A percentile compares a stretch with the other conserved stretches of the same genome.
Evolutionary conservation across 495 filamentous ascomycete species (phyloP).

Genomic region (Penicillium angulare): DNA sequence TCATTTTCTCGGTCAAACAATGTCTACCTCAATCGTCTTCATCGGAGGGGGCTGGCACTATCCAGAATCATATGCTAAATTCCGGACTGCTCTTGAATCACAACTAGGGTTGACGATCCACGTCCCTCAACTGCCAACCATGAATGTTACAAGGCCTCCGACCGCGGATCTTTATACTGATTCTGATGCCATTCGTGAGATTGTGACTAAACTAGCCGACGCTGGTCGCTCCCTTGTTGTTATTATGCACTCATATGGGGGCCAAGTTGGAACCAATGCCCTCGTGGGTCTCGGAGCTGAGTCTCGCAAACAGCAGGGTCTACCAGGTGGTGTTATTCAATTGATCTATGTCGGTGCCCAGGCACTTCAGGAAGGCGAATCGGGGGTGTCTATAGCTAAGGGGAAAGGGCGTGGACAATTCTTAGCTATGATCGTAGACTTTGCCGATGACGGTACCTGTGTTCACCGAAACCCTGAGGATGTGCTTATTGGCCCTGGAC

Average conservation of each 20-base stretch:
- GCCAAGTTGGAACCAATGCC: not conserved
- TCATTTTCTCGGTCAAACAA: not conserved
- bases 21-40: conserved; percentile 20
- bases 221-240: not conserved
- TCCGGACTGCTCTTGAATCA: not conserved
- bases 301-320: not conserved
- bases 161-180: not conserved
- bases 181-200: not conserved
- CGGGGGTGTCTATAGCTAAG: not conserved
- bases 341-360: not conserved
- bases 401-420: not conserved
- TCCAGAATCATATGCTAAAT: not conserved
- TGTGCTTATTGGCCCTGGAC: not conserved
- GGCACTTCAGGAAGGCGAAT: not conserved
- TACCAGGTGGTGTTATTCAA: not conserved
- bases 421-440: not conserved
- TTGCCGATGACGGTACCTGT: not conserved
- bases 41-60: conserved; percentile 33
- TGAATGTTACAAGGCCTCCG: not conserved
- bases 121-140: not conserved
- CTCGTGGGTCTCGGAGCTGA: not conserved
- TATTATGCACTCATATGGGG: not conserved
- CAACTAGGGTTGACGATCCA: not conserved
- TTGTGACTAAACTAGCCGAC: not conserved
- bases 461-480: not conserved